A percentile compares a stretch with the other conserved stretches of the same genome.
phyloP scores from a whole-genome alignment of 2,329 filamentous ascomycete genomes.

The Uncinocarpus reesii region DNA sequence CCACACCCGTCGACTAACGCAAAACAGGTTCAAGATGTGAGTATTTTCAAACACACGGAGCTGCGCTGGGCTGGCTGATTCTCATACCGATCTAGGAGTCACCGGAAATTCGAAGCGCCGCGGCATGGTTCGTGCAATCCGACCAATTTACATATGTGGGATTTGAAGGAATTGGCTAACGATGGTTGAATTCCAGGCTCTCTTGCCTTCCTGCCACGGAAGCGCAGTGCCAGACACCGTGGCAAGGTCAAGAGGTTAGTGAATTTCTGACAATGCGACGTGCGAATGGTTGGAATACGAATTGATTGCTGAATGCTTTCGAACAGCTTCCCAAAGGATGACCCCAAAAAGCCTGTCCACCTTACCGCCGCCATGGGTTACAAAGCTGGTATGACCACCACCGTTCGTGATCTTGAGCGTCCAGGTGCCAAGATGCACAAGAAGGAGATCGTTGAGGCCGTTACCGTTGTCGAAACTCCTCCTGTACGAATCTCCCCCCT shows the following conservation, averaged over 20 bases:
- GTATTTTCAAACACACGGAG: conserved; percentile 18
- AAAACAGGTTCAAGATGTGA: conserved; percentile 42
- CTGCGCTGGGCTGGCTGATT: background rate
- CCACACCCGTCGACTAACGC: conserved; percentile 39
- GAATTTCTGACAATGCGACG: background rate
- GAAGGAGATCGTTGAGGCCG: conserved; percentile 90
- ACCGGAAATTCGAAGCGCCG: conserved; percentile 72
- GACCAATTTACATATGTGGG: conserved; percentile 44
- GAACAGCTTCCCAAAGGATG: conserved; percentile 96
- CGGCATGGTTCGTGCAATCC: conserved; percentile 69
- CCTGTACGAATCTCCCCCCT: conserved; percentile 59
- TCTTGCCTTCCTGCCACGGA: conserved; percentile 76
- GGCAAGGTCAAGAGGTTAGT: conserved; percentile 98
- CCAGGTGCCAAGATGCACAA: conserved; percentile 99
- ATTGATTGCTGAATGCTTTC: conserved; percentile 23
- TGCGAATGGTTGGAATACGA: background rate
- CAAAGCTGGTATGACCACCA: conserved; percentile 99
- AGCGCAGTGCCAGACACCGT: conserved; percentile 87
- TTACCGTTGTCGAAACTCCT: conserved; percentile 82
- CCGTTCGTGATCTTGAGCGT: conserved; percentile 98
- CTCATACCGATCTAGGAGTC: conserved; percentile 35
- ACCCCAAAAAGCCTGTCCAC: conserved; percentile 99
- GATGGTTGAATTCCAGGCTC: conserved; percentile 41
- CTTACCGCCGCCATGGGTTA: conserved; percentile 97
- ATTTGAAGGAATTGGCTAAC: conserved; percentile 12